Base-by-base conservation (phyloP, 352 stramenopile genomes). In the Pelagophyceae sp. region DNA sequence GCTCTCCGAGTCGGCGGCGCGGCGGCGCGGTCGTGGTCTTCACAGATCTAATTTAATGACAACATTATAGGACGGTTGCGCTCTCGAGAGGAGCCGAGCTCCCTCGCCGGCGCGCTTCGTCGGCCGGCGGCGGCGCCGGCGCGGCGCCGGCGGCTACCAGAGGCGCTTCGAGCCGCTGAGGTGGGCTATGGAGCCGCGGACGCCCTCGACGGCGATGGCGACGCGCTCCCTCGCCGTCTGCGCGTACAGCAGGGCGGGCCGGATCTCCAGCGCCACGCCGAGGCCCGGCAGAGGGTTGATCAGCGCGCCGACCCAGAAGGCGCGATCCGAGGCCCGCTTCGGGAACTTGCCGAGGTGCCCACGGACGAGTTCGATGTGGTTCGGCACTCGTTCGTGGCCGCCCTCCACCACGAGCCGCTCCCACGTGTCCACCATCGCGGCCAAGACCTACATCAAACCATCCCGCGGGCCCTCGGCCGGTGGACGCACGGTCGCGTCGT, bases 251-350 rank as follows among this genome's bases (percentile, higher is more conserved):
- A 88, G 72, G 0, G 72, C 70, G 23, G 85, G 85, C 69, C 85
- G 35, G 72, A 89, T 87, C 78, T 89, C 85, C 70, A 83, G 79
- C 15, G 82, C 81, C 23, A 89, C 85, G 37, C 85, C 85, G 81
- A 89, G 83, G 0, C 79, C 77, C 37, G 85, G 85, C 20, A 89
- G 71, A n/a, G 85, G 85, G 76, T 89, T 89, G 60, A 89, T 87
- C 37, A 87, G 72, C 32, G 83, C 83, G 35, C 82, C 85, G 20
- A 89, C 78, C 85, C 85, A 89, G 60, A 89, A 86, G 23, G 85
- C 85, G 31, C 82, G 70, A 71, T 89, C 85, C 27, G 82, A 81
- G 25, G 84, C 83, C 78, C 85, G 63, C 54, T 86, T 33, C n/a
- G 50, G 50, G 17, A 61, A 27, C 50, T 17, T 17, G 17, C 50